Conservation (phyloP, 1,139 yeast species). For the Taphrina sp. region DNA sequence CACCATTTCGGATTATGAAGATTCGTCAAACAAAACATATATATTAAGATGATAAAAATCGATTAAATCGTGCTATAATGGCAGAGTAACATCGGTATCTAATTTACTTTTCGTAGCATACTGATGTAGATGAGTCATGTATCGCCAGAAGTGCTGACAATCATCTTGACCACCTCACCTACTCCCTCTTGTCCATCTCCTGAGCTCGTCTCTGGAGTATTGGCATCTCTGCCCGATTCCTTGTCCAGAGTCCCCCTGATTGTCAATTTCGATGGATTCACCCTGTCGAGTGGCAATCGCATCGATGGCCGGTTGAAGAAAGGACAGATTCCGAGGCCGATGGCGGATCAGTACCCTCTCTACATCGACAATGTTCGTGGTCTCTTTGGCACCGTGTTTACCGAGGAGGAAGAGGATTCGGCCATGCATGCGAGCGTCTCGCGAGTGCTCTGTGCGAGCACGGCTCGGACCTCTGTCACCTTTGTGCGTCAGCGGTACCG, state of each 20-base stretch:
- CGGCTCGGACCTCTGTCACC: not conserved
- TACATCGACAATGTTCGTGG: conserved; percentile 18
- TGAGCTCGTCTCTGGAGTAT: conserved; percentile 3
- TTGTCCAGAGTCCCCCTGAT: not conserved
- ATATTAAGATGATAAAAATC: not conserved
- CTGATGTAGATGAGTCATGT: not conserved
- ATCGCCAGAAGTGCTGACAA: not conserved
- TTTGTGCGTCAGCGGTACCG: conserved; percentile 2
- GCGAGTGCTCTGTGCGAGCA: not conserved
- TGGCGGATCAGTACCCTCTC: conserved; percentile 12
- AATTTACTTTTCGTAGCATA: not conserved
- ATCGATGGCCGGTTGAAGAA: conserved; percentile 9
- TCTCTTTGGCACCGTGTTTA: not conserved
- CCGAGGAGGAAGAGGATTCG: not conserved
- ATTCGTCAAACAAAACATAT: not conserved
- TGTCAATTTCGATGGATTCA: conserved; percentile 18
- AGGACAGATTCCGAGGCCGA: conserved; percentile 12
- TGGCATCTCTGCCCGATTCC: conserved; percentile 8
- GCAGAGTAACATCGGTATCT: not conserved
- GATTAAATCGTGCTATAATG: not conserved
- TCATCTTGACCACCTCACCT: conserved; percentile 25
- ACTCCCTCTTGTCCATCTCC: conserved; percentile 22
- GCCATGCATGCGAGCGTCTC: not conserved
- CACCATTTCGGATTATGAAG: conserved; percentile 3
- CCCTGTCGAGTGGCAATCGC: not conserved